phyloP scores from a whole-genome alignment of 2,329 filamentous ascomycete genomes.

The Alternaria conjuncta region DNA sequence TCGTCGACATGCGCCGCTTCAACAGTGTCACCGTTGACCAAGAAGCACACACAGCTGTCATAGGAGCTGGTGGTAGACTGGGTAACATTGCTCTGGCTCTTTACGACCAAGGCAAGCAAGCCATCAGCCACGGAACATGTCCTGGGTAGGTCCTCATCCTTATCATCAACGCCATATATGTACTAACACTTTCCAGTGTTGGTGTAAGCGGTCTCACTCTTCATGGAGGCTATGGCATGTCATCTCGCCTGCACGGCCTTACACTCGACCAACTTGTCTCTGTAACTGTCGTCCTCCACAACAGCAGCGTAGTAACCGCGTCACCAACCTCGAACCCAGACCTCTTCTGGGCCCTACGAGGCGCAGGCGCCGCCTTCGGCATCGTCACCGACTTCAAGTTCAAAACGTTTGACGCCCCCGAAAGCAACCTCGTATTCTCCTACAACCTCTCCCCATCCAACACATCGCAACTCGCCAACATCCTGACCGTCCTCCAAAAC shows the following conservation, averaged over 20 bases:
- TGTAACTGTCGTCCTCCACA: constrained; percentile 41
- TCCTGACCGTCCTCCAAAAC: constrained; percentile 29
- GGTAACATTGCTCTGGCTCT: constrained; percentile 39
- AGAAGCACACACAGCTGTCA: constrained; percentile 48
- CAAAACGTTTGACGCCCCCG: constrained; percentile 35
- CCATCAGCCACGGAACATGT: constrained; percentile 58
- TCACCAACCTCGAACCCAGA: constrained; percentile 43
- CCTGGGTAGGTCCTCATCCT: constrained; percentile 50
- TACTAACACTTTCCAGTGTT: constrained; percentile 21
- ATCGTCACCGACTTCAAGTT: constrained; percentile 47
- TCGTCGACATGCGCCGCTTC: constrained; percentile 56
- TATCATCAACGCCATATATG: background rate
- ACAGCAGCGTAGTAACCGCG: constrained; percentile 44
- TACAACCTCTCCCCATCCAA: constrained; percentile 24
- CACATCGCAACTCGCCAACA: constrained; percentile 21
- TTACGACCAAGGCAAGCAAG: constrained; percentile 43
- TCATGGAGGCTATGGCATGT: constrained; percentile 38
- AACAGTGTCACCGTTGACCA: constrained; percentile 51
- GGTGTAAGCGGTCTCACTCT: constrained; percentile 36
- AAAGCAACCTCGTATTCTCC: constrained; percentile 33
- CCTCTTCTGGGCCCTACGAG: constrained; percentile 51
- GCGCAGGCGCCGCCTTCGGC: constrained; percentile 50
- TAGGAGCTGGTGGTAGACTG: constrained; percentile 57
- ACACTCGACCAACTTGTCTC: constrained; percentile 35
- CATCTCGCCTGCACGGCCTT: constrained; percentile 31